Base-by-base conservation (phyloP, 2,329 filamentous ascomycete species). In the Colletotrichum scovillei region DNA sequence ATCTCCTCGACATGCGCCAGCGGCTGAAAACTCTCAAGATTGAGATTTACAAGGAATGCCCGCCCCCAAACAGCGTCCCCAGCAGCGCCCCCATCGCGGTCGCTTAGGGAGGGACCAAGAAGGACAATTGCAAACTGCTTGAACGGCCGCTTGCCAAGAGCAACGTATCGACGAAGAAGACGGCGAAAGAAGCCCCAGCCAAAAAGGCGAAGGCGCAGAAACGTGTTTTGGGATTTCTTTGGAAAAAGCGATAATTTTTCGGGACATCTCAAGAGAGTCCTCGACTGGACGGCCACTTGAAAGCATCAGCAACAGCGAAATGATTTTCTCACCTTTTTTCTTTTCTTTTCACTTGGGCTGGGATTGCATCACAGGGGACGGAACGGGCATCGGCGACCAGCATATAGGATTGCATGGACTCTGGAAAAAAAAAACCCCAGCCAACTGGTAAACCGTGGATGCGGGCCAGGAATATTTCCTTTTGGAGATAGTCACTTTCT, bases 1-100 rank as follows among this genome's bases (percentile, higher is more conserved):
- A 87, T 60, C 79, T 92, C 58, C 77, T 87, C 35, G 85, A 88
- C 16, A 89, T 92, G 89, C 87, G 88, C 69, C 81, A 85, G 32
- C 83, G 86, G 42, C 81, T 92, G 60, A 83, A 86, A 75, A 76
- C 76, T n/a, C 87, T 92, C 86, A 92, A 92, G 84, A 83, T 79
- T 75, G 86, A 90, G 71, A 92, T 92, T 57, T 88, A 90, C 76
- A 81, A 81, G 75, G 84, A 86, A 79, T 84, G 79, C 78, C 82
- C 78, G 67, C 82, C 75, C 5, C 38, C 38, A 19, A 42, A 42
- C 38, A 42, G 38, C 14, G 16, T 42, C 38, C 38, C 38, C 38
- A 42, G 38, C 38, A 42, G 38, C 38, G 38, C 38, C 38, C 76
- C 77, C 38, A 78, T 75, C 32, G 69, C 72, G 38, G 73, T 75